Base-by-base conservation (phyloP, 2,329 filamentous ascomycete genomes). In the Claviceps cyperi region DNA sequence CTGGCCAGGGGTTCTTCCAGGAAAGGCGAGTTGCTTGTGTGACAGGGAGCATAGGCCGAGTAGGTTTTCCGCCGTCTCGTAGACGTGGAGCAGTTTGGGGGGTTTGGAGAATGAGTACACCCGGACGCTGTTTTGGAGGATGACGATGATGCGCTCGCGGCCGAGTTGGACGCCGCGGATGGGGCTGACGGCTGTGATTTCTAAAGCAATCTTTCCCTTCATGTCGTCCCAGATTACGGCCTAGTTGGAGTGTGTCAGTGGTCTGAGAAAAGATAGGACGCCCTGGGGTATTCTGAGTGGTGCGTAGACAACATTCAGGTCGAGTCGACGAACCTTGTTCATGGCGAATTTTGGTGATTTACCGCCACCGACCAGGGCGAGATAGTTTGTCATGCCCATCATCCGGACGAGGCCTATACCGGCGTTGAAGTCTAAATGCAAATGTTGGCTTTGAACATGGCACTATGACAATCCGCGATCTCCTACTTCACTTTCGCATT, bases 221-320 rank as follows among this genome's bases (percentile, higher is more conserved):
- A 80, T 75, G 59, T 94, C 88, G 64, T 98, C 90, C 90, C 90
- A 97, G 58, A 97, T 86, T 56, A 94, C 81, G 46, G 90, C 76
- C 79, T 83, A 51, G 13, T 2, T 14, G 13, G 22, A 28, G 1
- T 7, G 8, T 43, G 40, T 40, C 6, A 47, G 47, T 46, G 13
- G 8, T n/a, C 38, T 40, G 38, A 9, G 38, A 8, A 40, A 32
- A 15, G 17, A 11, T 14, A 36, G 5, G n/a, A n/a, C n/a, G 17
- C 8, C 5, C 19, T 32, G 28, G 28, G 4, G n/a, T 9, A 19
- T 28, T 28, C 39, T 36, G 14, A 17, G n/a, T 4, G n/a, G 28
- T 14, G 39, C 8, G 21, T 17, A 32, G 28, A 32, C 28, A 32
- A 32, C 28, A 11, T 32, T 32, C 9, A 32, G 28, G 32, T 14